Percentiles rank a stretch among this genome's conserved stretches.
Evolutionary conservation across 2,329 filamentous ascomycete species (phyloP).

Genomic region (Teratosphaeriaceae sp.): DNA sequence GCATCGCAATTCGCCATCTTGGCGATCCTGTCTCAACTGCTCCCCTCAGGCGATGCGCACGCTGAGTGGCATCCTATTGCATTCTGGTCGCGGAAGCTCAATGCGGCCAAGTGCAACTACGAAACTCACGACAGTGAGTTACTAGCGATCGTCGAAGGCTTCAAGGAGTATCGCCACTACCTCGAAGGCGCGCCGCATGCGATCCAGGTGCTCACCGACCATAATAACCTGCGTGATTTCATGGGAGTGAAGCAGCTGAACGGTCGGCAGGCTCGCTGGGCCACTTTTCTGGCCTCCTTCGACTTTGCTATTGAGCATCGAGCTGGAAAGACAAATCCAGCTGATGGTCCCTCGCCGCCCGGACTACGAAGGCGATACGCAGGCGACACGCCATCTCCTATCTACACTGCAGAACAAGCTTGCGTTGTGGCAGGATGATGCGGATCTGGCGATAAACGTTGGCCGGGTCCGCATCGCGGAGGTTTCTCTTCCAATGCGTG

Average conservation of each 20-base stretch:
- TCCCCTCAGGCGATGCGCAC: not conserved
- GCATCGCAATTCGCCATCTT: not conserved
- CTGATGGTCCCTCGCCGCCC: not conserved
- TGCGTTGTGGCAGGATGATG: not conserved
- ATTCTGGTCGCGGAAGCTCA: slow-evolving; percentile 12
- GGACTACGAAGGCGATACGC: not conserved
- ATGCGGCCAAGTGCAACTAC: too few species aligned
- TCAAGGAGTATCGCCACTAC: slow-evolving; percentile 11
- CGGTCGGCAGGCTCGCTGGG: too few species aligned
- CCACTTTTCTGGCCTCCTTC: slow-evolving; percentile 6
- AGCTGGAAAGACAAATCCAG: slow-evolving; percentile 8
- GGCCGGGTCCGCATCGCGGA: too few species aligned
- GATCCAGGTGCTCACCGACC: slow-evolving; percentile 9
- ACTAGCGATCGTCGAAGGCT: slow-evolving; percentile 9
- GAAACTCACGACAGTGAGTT: slow-evolving; percentile 12
- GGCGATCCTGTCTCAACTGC: not conserved
- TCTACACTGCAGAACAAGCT: not conserved
- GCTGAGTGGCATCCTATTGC: not conserved
- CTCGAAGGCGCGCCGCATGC: slow-evolving; percentile 7
- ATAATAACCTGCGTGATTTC: slow-evolving; percentile 14
- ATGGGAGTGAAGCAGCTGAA: slow-evolving; percentile 9
- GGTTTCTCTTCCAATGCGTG: too few species aligned
- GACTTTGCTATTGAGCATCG: slow-evolving; percentile 13
- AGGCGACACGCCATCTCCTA: too few species aligned
- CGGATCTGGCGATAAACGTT: not conserved